Conservation (phyloP, 108 stramenopile species). For the Schizochytrium sp. region DNA sequence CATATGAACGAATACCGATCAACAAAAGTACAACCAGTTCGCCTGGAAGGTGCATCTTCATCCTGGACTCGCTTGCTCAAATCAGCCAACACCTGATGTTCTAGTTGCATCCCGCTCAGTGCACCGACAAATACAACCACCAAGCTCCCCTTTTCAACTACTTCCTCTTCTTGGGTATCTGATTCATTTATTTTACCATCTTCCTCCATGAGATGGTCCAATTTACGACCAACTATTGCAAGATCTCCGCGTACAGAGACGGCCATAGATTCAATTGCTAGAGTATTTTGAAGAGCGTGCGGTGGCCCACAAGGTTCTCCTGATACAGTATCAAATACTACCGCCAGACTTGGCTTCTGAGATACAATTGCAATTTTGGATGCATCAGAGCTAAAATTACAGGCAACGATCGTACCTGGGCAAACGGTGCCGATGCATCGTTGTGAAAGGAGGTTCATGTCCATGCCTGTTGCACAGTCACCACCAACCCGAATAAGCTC, state of each 20-base stretch:
- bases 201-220: neutral
- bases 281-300: neutral
- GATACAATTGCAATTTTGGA: neutral
- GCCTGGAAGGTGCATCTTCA: neutral
- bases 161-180: neutral
- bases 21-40: neutral
- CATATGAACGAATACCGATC: neutral
- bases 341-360: neutral
- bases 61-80: neutral
- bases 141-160: neutral
- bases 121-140: neutral
- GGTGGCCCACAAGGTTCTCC: neutral
- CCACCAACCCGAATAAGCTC: slow-evolving; percentile 14
- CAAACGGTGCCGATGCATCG: neutral
- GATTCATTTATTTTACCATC: neutral
- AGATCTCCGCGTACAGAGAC: neutral
- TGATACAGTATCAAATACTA: neutral
- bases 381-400: neutral
- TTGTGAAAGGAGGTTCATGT: neutral
- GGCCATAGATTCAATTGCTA: neutral
- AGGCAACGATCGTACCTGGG: neutral
- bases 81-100: neutral
- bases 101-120: neutral
- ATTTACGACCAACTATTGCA: neutral
- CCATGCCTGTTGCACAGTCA: neutral